A percentile compares a stretch with the other conserved stretches of the same genome.
Conservation (phyloP, 768 basidiomycete genomes). For the Lactarius hengduanensis region DNA sequence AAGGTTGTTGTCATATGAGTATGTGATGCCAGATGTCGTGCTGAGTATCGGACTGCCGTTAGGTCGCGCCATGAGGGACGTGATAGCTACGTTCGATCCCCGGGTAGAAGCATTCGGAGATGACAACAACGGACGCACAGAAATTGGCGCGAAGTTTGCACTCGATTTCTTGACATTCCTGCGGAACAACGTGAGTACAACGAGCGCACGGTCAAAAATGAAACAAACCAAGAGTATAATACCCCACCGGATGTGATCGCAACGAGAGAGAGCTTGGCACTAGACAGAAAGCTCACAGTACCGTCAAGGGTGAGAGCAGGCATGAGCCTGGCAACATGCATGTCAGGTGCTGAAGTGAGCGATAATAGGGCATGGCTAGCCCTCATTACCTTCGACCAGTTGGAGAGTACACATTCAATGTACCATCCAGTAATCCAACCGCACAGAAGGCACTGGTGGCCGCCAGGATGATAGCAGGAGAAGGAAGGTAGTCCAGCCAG, state of each 20-base stretch:
- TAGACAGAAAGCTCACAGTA: slow-evolving; percentile 67
- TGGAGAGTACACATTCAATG: slow-evolving; percentile 78
- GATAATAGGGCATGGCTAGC: not conserved
- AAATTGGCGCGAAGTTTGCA: slow-evolving; percentile 63
- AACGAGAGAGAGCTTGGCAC: slow-evolving; percentile 61
- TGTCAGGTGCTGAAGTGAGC: not conserved
- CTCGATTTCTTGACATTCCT: slow-evolving; percentile 77
- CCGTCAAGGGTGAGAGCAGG: slow-evolving; percentile 72
- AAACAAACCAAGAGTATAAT: slow-evolving; percentile 70
- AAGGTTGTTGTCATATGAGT: slow-evolving; percentile 73
- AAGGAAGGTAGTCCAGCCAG: slow-evolving; percentile 88
- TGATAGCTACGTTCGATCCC: slow-evolving; percentile 44
- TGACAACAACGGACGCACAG: slow-evolving; percentile 58
- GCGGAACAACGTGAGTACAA: not conserved
- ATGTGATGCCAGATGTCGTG: slow-evolving; percentile 73
- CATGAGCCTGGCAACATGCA: slow-evolving; percentile 55
- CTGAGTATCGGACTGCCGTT: slow-evolving; percentile 80
- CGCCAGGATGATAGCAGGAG: slow-evolving; percentile 63
- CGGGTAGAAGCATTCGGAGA: slow-evolving; percentile 42
- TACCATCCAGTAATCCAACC: slow-evolving; percentile 75
- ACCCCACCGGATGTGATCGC: slow-evolving; percentile 70
- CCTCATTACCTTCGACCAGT: slow-evolving; percentile 72
- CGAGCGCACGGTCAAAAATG: not conserved
- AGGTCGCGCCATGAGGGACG: slow-evolving; percentile 64
- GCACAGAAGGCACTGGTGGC: slow-evolving; percentile 70